phyloP scores from a whole-genome alignment of 2,329 filamentous ascomycete species.

The Hirsutella rhossiliensis region DNA sequence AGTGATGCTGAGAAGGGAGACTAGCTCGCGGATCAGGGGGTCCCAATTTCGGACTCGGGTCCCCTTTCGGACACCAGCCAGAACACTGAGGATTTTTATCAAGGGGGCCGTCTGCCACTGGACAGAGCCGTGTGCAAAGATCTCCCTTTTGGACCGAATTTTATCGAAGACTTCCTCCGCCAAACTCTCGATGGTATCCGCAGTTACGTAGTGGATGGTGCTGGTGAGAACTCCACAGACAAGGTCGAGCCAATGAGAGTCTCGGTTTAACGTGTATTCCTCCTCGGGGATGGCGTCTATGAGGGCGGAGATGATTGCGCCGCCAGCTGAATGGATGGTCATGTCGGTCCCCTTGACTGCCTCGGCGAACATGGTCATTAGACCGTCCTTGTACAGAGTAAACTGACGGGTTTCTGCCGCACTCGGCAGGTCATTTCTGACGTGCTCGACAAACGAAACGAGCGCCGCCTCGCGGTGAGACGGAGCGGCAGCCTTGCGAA shows the following conservation, averaged over 20 bases:
- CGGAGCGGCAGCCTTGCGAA: constrained; percentile 74
- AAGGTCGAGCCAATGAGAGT: constrained; percentile 48
- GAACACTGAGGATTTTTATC: constrained; percentile 51
- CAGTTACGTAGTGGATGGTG: constrained; percentile 68
- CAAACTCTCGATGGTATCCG: constrained; percentile 60
- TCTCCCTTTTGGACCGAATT: constrained; percentile 22
- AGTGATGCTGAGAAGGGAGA: constrained; percentile 37
- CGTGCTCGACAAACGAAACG: constrained; percentile 56
- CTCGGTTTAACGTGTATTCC: constrained; percentile 33
- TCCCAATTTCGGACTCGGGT: constrained; percentile 63
- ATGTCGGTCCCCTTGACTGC: constrained; percentile 54
- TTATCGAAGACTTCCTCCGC: constrained; percentile 48
- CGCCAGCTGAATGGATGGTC: constrained; percentile 46
- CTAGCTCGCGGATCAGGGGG: constrained; percentile 43
- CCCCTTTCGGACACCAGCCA: constrained; percentile 73
- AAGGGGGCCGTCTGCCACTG: constrained; percentile 33
- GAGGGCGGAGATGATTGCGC: constrained; percentile 39
- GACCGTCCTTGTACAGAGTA: constrained; percentile 66
- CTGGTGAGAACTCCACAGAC: constrained; percentile 68
- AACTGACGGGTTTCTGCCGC: constrained; percentile 43
- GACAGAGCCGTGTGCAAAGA: constrained; percentile 8
- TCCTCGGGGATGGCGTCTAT: constrained; percentile 38
- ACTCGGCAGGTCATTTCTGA: constrained; percentile 53
- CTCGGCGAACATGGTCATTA: constrained; percentile 89
- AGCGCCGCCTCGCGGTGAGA: constrained; percentile 67